Evolutionary conservation across 208 protist genomes (phyloP), one percentile per base, ranked within the genome.

Genomic region (Trypanosoma vivax): DNA sequence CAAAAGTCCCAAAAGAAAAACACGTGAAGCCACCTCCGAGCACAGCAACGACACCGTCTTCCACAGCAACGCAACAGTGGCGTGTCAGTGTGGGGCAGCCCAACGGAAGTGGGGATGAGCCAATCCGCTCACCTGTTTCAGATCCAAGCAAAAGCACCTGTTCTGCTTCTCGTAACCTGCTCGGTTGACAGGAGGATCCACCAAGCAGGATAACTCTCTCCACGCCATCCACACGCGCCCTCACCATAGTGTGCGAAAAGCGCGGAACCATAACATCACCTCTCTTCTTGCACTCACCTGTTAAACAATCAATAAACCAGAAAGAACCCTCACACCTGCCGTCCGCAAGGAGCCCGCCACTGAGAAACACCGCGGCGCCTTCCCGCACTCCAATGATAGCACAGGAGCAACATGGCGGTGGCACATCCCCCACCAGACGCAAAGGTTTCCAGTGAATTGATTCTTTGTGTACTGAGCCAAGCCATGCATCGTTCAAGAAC

Each of bases 1-100:
- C 51, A 38, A 82, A 91, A 21, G 88, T 94, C 10, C 83, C 88
- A 52, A 94, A 94, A 14, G 88, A 94, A 43, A 94, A 94, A 60
- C 88, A 94, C 0, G 88, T 91, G 61, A 86, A 92, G 33, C 88
- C 88, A 27, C 88, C 83, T 0, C 73, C 83, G 5, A 94, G 4
- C 0, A 92, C 73, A 14, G 71, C 81, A 2, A 94, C 64, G 10
- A 77, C 68, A 13, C 81, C 83, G 1, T 57, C 35, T 33, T 62
- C 69, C 7, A 94, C 45, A 23, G 60, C 37, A 14, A 90, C 52
- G 40, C 71, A 82, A 19, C 50, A 64, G 63, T 90, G 82, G 4
- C 87, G 76, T 7, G 76, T 76, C 80, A 70, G 89, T 45, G 66
- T 76, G 35, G 75, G 79, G 6, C 52, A 50, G 13, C 78, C 67